Conservation (phyloP, 2,329 filamentous ascomycete species). For the Huntiella moniliformis region DNA sequence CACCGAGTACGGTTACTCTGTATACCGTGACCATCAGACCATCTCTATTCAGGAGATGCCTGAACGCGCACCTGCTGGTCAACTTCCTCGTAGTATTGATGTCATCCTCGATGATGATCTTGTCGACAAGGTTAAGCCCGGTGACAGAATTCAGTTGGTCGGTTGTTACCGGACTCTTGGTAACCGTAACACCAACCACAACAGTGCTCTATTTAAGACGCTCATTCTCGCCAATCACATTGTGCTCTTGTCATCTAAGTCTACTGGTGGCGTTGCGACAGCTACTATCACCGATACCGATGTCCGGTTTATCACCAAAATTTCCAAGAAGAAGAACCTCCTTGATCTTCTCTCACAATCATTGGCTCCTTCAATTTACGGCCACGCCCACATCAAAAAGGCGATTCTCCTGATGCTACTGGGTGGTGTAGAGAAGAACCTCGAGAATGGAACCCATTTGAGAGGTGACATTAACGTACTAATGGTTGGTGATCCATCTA, state of each 20-base stretch:
- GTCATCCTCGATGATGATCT: constrained; percentile 94
- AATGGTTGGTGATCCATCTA: constrained; percentile 97
- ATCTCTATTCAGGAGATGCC: constrained; percentile 99
- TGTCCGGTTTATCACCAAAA: constrained; percentile 96
- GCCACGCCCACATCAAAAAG: constrained; percentile 95
- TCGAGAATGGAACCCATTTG: constrained; percentile 93
- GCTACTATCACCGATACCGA: constrained; percentile 89
- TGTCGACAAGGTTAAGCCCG: constrained; percentile 85
- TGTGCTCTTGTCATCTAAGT: constrained; percentile 86
- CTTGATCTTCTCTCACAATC: constrained; percentile 89
- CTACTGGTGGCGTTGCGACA: constrained; percentile 80
- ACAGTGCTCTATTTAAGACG: constrained; percentile 87
- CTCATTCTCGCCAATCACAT: constrained; percentile 87
- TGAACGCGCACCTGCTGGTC: constrained; percentile 82
- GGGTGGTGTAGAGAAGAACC: constrained; percentile 92
- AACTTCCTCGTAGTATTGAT: constrained; percentile 86
- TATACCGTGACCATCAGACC: constrained; percentile 90
- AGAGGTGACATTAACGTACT: constrained; percentile 98
- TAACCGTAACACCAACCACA: constrained; percentile 79
- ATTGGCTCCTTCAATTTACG: constrained; percentile 87
- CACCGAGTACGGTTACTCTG: constrained; percentile 91
- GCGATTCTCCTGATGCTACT: constrained; percentile 89
- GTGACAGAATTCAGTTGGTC: constrained; percentile 91
- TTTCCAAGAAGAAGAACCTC: constrained; percentile 82
- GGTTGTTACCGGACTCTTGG: constrained; percentile 87